Conservation (phyloP, 345 rosid species). For the Excoecaria agallocha region DNA sequence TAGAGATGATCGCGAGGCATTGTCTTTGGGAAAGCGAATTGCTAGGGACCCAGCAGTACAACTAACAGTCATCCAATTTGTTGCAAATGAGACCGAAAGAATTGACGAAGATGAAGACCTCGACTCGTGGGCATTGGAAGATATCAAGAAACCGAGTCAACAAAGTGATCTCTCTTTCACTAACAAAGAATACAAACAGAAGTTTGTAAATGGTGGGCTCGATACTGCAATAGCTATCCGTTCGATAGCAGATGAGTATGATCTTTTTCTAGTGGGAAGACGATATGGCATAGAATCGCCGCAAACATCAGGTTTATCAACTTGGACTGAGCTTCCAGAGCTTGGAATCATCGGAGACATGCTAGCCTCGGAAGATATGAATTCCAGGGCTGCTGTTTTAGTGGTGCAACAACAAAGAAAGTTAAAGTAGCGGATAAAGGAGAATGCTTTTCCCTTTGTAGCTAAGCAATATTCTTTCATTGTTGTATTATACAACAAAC, state of each 20-base stretch:
- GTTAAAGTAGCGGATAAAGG: background rate
- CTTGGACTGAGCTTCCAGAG: slow-evolving; percentile 69
- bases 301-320: slow-evolving; percentile 42
- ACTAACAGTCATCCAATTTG: slow-evolving; percentile 34
- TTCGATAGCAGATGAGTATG: slow-evolving; percentile 28
- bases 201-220: slow-evolving; percentile 39
- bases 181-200: slow-evolving; percentile 26
- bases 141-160: slow-evolving; percentile 17
- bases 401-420: slow-evolving; percentile 48
- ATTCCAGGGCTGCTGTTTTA: slow-evolving; percentile 39
- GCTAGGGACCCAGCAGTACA: slow-evolving; percentile 27
- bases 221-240: slow-evolving; percentile 30
- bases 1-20: slow-evolving; percentile 56
- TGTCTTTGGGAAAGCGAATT: slow-evolving; percentile 48
- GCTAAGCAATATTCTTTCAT: too few species aligned
- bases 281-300: slow-evolving; percentile 26
- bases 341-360: slow-evolving; percentile 62
- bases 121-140: slow-evolving; percentile 33
- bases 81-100: background rate
- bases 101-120: slow-evolving; percentile 14
- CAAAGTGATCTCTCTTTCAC: too few species aligned
- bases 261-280: slow-evolving; percentile 57
- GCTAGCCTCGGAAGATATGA: slow-evolving; percentile 53
- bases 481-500: too few species aligned
- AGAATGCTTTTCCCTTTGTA: too few species aligned